Base-by-base conservation (phyloP, 352 stramenopile genomes). In the Globisporangium perplexum region DNA sequence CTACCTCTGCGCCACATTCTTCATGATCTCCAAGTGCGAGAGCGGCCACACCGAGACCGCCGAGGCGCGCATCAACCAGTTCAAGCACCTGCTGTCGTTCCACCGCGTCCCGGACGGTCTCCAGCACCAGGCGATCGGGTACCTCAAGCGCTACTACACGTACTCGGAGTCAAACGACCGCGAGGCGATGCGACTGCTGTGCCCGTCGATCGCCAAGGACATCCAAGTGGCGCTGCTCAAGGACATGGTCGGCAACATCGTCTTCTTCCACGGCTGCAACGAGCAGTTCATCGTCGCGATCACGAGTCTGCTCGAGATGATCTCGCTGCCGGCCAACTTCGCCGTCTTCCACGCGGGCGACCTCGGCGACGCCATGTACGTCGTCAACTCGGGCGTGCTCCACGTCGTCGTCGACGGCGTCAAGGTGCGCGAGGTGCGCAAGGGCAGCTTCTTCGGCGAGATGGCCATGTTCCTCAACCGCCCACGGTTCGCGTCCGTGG, bases 1-100 rank as follows among this genome's bases (percentile, higher is more conserved):
- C 11, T 88, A 78, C 41, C 60, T 84, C 26, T 89, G 68, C 30
- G 65, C 76, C 2, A 83, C 78, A 8, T 65, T 88, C 30, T 86
- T 87, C 46, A 77, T 89, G 62, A 53, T 89, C 15, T 86, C 77
- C 8, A 88, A 86, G 59, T 84, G 75, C 15, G 76, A 91, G 45
- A 79, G 69, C 31, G 72, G 70, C 30, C 61, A 74, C 11, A 56
- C 69, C 7, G 59, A 73, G 10, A 24, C 59, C 14, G 66, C 72
- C 1, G 72, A 86, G 22, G 75, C 80, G 0, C 71, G 74, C 4
- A 75, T 90, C 41, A 76, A 85, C 18, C 80, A 90, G 47, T 63
- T 90, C 5, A 74, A 72, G 41, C 79, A 90, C 35, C 30, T 88
- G 1, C 59, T 90, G 11, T 73, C 58, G 1, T 90, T 88, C 39